These are phyloP conservation scores for Xylaria hypoxylon DNA, from an alignment of 2,329 filamentous ascomycete species.

Conservation along the genomic window DNA sequence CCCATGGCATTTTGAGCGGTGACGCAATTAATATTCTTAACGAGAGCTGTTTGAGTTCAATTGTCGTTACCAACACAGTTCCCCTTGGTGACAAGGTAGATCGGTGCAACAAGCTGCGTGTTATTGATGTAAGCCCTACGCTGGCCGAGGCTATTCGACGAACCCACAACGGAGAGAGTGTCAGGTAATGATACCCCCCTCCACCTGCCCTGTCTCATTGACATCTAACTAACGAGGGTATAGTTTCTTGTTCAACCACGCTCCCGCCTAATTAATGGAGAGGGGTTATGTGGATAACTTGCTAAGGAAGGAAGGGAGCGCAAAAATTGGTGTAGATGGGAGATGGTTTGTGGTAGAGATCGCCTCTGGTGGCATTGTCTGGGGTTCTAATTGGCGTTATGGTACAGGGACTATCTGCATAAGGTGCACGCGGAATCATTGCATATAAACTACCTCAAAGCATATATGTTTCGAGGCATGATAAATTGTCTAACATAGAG, in stretches of 20 bases:
- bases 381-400: slow-evolving; percentile 35
- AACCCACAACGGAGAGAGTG: slow-evolving; percentile 70
- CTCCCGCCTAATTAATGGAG: slow-evolving; percentile 43
- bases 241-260: slow-evolving; percentile 52
- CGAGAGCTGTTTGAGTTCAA: slow-evolving; percentile 72
- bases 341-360: slow-evolving; percentile 16
- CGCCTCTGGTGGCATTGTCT: slow-evolving; percentile 8
- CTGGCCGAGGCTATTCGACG: slow-evolving; percentile 68
- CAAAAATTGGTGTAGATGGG: slow-evolving; percentile 7
- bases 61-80: slow-evolving; percentile 85
- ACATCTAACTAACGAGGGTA: slow-evolving; percentile 14
- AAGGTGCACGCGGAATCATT: slow-evolving; percentile 21
- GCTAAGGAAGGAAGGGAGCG: not conserved
- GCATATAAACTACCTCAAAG: slow-evolving; percentile 33
- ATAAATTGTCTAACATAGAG: slow-evolving; percentile 23
- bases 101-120: slow-evolving; percentile 75
- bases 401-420: slow-evolving; percentile 24
- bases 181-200: slow-evolving; percentile 59
- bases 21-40: slow-evolving; percentile 81
- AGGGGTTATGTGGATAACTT: not conserved
- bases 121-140: slow-evolving; percentile 83
- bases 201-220: slow-evolving; percentile 50
- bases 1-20: slow-evolving; percentile 81
- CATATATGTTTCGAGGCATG: slow-evolving; percentile 22
- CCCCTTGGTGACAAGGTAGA: slow-evolving; percentile 80